Percentiles rank a stretch among this genome's conserved stretches.
phyloP scores from a whole-genome alignment of 163 green algal species.

The Scenedesmus sp. region DNA sequence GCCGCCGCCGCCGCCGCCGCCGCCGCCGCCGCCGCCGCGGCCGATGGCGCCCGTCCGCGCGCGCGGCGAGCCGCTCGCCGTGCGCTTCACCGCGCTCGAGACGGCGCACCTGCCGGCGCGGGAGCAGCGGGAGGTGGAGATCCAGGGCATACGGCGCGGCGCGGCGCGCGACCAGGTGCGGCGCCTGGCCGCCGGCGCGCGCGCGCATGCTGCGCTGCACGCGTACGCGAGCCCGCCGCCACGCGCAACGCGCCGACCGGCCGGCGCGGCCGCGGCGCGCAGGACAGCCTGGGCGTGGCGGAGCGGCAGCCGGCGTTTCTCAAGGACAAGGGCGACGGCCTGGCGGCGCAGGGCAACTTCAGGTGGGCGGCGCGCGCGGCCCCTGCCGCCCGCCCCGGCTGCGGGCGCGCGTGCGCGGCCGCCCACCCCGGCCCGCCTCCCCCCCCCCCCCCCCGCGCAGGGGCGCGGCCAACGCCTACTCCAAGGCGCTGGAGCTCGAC shows the following conservation, averaged over 20 bases:
- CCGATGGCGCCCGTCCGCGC: slow-evolving; percentile 21
- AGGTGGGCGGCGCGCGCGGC: slow-evolving; percentile 35
- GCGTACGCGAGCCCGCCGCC: not conserved
- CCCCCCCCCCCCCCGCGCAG: slow-evolving; percentile 24
- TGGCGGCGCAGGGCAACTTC: slow-evolving; percentile 68
- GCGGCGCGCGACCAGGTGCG: slow-evolving; percentile 34
- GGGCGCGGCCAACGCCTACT: slow-evolving; percentile 72
- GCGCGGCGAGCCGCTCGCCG: slow-evolving; percentile 12
- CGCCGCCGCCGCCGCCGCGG: not conserved
- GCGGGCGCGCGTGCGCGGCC: not conserved
- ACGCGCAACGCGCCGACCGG: not conserved
- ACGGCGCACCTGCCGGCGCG: slow-evolving; percentile 71
- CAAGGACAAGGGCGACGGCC: slow-evolving; percentile 79
- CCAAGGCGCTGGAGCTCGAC: slow-evolving; percentile 61
- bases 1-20: no score
- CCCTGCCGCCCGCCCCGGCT: not conserved
- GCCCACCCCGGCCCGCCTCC: not conserved
- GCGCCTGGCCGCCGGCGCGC: no score
- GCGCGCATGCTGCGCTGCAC: not conserved
- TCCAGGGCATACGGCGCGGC: slow-evolving; percentile 57
- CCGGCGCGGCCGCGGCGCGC: no score
- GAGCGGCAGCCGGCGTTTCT: slow-evolving; percentile 79
- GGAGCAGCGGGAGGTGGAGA: slow-evolving; percentile 71
- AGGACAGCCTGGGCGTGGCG: slow-evolving; percentile 62
- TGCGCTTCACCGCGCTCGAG: slow-evolving; percentile 64